Conservation (phyloP, 2,329 filamentous ascomycete species). For the Dothideomycetidae sp. region DNA sequence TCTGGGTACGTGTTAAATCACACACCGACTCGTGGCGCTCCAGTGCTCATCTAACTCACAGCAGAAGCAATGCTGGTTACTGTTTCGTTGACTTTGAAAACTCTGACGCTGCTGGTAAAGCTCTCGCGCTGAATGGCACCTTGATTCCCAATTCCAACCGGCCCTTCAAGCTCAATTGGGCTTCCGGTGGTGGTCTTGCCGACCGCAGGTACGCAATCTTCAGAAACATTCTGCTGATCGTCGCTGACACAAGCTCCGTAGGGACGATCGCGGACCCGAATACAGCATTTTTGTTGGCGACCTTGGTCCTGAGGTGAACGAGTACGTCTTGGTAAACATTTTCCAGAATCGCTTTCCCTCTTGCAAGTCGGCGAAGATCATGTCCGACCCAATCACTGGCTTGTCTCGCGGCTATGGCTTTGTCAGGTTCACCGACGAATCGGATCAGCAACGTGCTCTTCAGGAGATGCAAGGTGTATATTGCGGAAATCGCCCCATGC, state of each 20-base stretch:
- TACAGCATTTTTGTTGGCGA: constrained; percentile 97
- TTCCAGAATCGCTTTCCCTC: constrained; percentile 94
- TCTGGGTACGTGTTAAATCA: constrained; percentile 55
- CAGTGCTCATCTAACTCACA: constrained; percentile 12
- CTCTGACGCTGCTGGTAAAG: constrained; percentile 77
- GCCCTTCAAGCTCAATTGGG: constrained; percentile 98
- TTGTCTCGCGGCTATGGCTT: constrained; percentile 98
- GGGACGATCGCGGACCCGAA: constrained; percentile 90
- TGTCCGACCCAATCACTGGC: constrained; percentile 95
- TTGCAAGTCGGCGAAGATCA: constrained; percentile 99
- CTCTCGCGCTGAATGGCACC: constrained; percentile 74
- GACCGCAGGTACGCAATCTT: constrained; percentile 64
- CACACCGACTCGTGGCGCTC: neutral
- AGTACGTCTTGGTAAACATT: constrained; percentile 91
- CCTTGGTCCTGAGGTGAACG: constrained; percentile 93
- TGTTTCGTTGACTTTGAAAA: constrained; percentile 91
- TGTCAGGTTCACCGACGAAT: constrained; percentile 89
- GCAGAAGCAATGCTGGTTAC: constrained; percentile 81
- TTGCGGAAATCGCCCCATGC: constrained; percentile 96
- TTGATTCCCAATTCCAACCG: constrained; percentile 87
- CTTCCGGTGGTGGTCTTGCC: constrained; percentile 84
- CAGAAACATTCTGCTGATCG: too few relatives aligned
- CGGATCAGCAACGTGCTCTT: constrained; percentile 88
- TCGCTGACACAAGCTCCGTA: too few relatives aligned
- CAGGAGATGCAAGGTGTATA: constrained; percentile 99